Percentiles rank a stretch among this genome's conserved stretches.
These are phyloP conservation scores for Termitomyces sp. DNA, from an alignment of 768 basidiomycete genomes.

Conservation along the genomic window DNA sequence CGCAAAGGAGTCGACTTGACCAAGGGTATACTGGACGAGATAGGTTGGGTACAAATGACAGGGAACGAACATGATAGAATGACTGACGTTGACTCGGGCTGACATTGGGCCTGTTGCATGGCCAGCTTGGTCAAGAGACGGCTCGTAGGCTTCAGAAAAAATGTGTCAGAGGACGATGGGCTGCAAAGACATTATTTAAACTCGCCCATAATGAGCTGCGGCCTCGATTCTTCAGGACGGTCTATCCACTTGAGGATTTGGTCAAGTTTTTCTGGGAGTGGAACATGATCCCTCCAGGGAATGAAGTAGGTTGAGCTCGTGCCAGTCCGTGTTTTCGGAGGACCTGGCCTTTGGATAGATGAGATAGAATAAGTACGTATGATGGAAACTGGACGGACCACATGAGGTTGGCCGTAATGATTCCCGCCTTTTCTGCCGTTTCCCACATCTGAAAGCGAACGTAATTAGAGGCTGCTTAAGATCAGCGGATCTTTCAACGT, in stretches of 20 bases:
- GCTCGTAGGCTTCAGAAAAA: constrained; percentile 60
- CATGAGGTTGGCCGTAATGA: constrained; percentile 85
- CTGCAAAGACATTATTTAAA: not conserved
- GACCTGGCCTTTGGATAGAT: constrained; percentile 62
- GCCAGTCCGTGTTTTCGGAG: constrained; percentile 63
- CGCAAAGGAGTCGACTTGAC: constrained; percentile 68
- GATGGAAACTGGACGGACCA: constrained; percentile 49
- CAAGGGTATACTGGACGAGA: constrained; percentile 49
- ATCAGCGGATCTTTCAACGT: not conserved
- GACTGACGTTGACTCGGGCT: constrained; percentile 61
- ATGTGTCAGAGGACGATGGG: constrained; percentile 14
- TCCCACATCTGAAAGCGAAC: constrained; percentile 75
- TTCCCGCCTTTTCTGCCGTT: constrained; percentile 67
- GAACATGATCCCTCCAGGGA: constrained; percentile 71
- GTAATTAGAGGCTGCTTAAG: not conserved
- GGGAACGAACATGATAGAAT: not conserved
- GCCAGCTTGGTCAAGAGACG: constrained; percentile 82
- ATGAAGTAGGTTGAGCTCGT: constrained; percentile 68
- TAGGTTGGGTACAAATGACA: not conserved
- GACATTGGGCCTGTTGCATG: constrained; percentile 69
- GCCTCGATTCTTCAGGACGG: constrained; percentile 61
- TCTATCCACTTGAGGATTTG: constrained; percentile 83
- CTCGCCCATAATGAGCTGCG: constrained; percentile 70
- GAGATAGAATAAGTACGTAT: not conserved
- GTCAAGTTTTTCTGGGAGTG: constrained; percentile 64